Percentiles rank a stretch among this genome's conserved stretches.
Evolutionary conservation across 495 filamentous ascomycete species (phyloP).

Genomic region (Parachaetomium inaequale): DNA sequence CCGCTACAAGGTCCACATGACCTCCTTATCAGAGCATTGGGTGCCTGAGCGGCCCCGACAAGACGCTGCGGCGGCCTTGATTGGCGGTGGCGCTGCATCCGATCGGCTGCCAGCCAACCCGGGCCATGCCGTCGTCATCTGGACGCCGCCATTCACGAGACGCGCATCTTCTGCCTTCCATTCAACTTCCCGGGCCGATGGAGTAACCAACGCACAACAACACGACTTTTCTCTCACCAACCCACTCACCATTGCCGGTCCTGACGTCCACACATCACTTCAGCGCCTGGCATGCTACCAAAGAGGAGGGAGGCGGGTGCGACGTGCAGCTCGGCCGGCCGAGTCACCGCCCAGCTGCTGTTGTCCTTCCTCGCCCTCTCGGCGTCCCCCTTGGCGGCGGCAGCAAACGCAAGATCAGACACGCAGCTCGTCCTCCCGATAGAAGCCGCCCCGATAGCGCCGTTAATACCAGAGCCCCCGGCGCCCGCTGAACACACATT

Average conservation of each 20-base stretch:
- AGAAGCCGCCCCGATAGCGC: conserved; percentile 34
- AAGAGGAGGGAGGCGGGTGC: conserved; percentile 37
- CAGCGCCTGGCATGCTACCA: conserved; percentile 36
- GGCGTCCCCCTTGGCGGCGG: conserved; percentile 34
- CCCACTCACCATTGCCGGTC: background rate
- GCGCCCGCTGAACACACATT: conserved; percentile 48
- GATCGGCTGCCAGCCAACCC: conserved; percentile 10
- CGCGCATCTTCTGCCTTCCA: conserved; percentile 1
- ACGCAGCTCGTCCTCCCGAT: conserved; percentile 34
- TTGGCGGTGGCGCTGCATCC: conserved; percentile 13
- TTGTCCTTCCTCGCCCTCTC: conserved; percentile 61
- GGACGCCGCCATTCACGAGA: conserved; percentile 2
- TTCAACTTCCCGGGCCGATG: background rate
- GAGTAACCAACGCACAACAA: background rate
- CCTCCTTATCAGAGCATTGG: background rate
- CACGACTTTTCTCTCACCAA: background rate
- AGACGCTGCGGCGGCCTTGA: background rate
- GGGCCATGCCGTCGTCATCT: conserved; percentile 18
- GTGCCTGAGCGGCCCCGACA: no score
- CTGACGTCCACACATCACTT: background rate
- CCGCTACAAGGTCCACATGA: background rate
- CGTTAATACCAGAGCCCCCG: conserved; percentile 41
- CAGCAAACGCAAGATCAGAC: conserved; percentile 17
- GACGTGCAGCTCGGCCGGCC: conserved; percentile 48
- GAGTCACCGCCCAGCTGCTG: conserved; percentile 57